Evolutionary conservation across 306 rosid genomes (phyloP).

Genomic region (Corylus heterophylla): DNA sequence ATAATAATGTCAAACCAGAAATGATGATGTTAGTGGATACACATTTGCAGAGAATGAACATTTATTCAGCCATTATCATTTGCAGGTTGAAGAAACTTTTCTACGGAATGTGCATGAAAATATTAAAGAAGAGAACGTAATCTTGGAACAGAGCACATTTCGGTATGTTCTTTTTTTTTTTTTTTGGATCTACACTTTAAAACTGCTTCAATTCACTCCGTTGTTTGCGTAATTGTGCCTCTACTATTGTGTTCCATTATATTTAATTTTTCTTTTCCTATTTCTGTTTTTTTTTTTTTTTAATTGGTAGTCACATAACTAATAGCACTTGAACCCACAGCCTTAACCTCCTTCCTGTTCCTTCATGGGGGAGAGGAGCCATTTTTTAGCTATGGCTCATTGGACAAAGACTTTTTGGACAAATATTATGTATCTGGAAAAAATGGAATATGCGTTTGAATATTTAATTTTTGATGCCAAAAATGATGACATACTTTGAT

Average conservation of each 20-base stretch:
- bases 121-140: conserved; percentile 31
- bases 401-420: neutral
- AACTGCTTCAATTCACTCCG: neutral
- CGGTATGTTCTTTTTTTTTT: conserved; percentile 50
- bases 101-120: conserved; percentile 87
- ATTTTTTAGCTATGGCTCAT: neutral
- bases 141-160: no score
- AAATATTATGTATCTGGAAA: neutral
- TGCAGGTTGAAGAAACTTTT: conserved; percentile 96
- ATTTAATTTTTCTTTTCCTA: neutral
- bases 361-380: neutral
- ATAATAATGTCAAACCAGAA: conserved; percentile 9
- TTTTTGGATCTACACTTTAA: neutral
- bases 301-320: neutral
- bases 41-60: conserved; percentile 21
- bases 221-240: neutral
- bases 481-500: neutral
- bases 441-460: neutral
- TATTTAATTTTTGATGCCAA: neutral
- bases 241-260: neutral
- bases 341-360: neutral
- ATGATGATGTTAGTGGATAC: conserved; percentile 5
- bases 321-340: neutral
- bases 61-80: conserved; percentile 12
- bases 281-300: neutral